Evolutionary conservation across 352 stramenopile genomes (phyloP), one percentile per base, ranked within the genome.

Genomic region (Globisporangium alternatum): DNA sequence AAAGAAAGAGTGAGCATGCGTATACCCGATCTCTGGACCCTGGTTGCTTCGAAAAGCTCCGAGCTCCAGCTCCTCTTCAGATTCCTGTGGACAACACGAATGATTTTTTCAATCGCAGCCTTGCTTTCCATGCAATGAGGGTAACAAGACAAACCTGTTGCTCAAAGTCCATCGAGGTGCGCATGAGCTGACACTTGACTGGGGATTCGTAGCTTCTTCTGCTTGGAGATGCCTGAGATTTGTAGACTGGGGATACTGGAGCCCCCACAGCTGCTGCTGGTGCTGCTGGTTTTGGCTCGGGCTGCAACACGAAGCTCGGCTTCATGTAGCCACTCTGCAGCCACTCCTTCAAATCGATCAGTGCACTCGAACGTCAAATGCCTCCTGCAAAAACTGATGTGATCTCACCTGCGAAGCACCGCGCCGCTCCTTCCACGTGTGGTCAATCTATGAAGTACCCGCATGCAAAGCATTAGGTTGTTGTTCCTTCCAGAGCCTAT

Each of bases 221-320:
- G 22, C 21, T 33, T n/a, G 56, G 43, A 13, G 43, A 62, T 19
- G n/a, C 17, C 30, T 54, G 41, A 7, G 30, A 25, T 19, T 7
- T 33, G 3, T 53, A 25, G 5, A 58, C 12, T 47, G 54, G 56
- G 12, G 62, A 58, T 0, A 12, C 48, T 9, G 47, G 31, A 49
- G 64, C 33, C 33, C 33, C 33, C 33, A 41, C n/a, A n/a, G n/a
- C n/a, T n/a, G n/a, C 35, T 12, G 35, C 35, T 15, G 35, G 19
- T n/a, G 39, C 35, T 44, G 31, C 17, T n/a, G 13, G 6, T 25
- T 62, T 57, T 56, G 41, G 17, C 6, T 76, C 70, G 25, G 67
- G 52, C 49, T 70, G 67, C 12, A 70, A n/a, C 28, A 79, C 12
- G 44, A 83, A 85, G 31, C 59, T 70, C 13, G 75, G 74, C 33